Conservation (phyloP, 1,139 yeast genomes). For the Barnettozyma hawaiiensis region DNA sequence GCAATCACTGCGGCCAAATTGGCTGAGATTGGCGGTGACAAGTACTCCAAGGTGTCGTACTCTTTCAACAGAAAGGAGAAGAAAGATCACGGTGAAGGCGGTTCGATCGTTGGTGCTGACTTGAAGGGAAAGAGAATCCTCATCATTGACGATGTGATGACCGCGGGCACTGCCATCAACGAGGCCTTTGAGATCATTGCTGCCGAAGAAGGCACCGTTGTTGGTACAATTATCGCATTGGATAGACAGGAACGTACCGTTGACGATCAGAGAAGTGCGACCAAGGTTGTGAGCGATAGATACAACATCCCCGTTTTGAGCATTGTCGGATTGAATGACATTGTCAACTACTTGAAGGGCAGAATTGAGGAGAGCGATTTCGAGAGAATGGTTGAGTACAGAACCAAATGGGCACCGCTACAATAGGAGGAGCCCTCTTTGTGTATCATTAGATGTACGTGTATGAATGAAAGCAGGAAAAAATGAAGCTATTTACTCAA, state of each 20-base stretch:
- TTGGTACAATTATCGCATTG: conserved; percentile 83
- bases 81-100: conserved; percentile 99
- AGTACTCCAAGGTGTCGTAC: conserved; percentile 59
- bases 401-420: conserved; percentile 35
- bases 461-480: neutral
- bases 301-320: conserved; percentile 79
- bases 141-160: conserved; percentile 94
- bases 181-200: conserved; percentile 84
- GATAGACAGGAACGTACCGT: conserved; percentile 90
- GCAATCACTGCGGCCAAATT: conserved; percentile 89
- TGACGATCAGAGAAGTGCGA: conserved; percentile 67
- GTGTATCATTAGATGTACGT: too few relatives aligned
- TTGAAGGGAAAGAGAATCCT: conserved; percentile 67
- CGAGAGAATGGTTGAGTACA: conserved; percentile 52
- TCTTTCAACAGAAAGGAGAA: conserved; percentile 85
- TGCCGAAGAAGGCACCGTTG: conserved; percentile 64
- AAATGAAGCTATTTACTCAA: conserved; percentile 9
- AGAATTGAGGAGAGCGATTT: conserved; percentile 48
- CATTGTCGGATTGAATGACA: conserved; percentile 72
- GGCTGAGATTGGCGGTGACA: conserved; percentile 82
- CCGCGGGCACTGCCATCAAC: conserved; percentile 96
- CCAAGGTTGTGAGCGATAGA: conserved; percentile 67
- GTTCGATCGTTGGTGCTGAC: conserved; percentile 81
- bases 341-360: conserved; percentile 55
- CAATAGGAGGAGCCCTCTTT: neutral